Evolutionary conservation across 1,139 yeast species (phyloP).

Genomic region (Zygoascus sp.): DNA sequence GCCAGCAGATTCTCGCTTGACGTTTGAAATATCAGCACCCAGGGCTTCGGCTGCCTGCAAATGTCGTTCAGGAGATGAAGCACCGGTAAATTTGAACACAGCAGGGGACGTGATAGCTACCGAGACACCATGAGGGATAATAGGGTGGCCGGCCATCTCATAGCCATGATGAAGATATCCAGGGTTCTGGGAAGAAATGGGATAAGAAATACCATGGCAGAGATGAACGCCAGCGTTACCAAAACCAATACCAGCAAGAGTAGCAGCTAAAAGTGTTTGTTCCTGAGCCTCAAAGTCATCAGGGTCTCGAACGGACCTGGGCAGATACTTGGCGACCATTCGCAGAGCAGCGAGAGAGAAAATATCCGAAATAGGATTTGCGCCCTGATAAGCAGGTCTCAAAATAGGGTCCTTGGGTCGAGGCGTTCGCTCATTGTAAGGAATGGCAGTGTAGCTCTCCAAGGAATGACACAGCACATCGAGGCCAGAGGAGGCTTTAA

Average conservation of each 20-base stretch:
- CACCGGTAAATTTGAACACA: slow-evolving; percentile 39
- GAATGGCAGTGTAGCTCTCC: slow-evolving; percentile 43
- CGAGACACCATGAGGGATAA: slow-evolving; percentile 41
- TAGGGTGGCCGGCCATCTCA: slow-evolving; percentile 35
- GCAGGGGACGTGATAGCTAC: slow-evolving; percentile 42
- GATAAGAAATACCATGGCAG: slow-evolving; percentile 41
- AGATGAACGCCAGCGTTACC: slow-evolving; percentile 43
- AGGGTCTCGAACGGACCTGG: slow-evolving; percentile 38
- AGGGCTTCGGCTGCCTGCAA: slow-evolving; percentile 37
- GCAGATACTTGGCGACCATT: slow-evolving; percentile 39
- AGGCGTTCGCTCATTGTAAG: slow-evolving; percentile 39
- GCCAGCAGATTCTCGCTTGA: slow-evolving; percentile 39
- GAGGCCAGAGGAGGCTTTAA: slow-evolving; percentile 42
- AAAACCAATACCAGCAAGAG: slow-evolving; percentile 42
- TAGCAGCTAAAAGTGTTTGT: slow-evolving; percentile 39
- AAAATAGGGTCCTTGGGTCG: slow-evolving; percentile 38
- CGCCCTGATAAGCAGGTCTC: slow-evolving; percentile 42
- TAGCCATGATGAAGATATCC: slow-evolving; percentile 39
- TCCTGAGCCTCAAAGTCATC: slow-evolving; percentile 39
- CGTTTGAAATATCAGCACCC: slow-evolving; percentile 38
- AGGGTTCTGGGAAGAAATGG: slow-evolving; percentile 39
- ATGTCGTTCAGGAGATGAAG: slow-evolving; percentile 41
- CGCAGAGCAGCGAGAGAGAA: slow-evolving; percentile 38
- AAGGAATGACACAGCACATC: slow-evolving; percentile 45
- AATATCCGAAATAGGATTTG: slow-evolving; percentile 41